Evolutionary conservation across 768 basidiomycete genomes (phyloP), one percentile per base, ranked within the genome.

Genomic region (Mycena leptocephala): DNA sequence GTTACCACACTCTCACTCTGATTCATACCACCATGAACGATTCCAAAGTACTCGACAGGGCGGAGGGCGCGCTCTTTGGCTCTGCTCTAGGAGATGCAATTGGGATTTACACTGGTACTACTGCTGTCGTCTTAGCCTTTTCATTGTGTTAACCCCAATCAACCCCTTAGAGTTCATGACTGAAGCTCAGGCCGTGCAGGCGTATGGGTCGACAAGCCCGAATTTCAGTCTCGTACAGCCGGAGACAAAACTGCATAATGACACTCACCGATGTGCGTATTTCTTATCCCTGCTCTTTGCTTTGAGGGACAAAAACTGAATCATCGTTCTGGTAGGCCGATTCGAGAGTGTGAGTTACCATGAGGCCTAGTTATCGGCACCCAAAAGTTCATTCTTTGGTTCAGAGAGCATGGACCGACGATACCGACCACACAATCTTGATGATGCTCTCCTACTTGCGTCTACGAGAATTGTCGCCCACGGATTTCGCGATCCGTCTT

Each of bases 341-440:
- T 78, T 78, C 26, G 74, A 78, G 61, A 75, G 51, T 28, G 77
- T 78, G 26, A 67, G 78, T 70, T 26, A 26, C 33, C 24, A 33
- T 24, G 5, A 16, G 18, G 22, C 41, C 6, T 8, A 6, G 33
- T 16, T 32, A 6, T 48, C 22, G 35, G 46, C 39, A 37, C 14
- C 48, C 18, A 5, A 22, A 6, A 24, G 37, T 70, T 33, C 5
- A 41, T n/a, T 26, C 20, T 20, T 9, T 64, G 5, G 26, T 18
- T 16, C 33, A 80, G 78, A 70, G 80, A 24, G 80, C 80, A 28
- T 80, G 80, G 80, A 80, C 80, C 26, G 80, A 80, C 43, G 80
- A 80, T 58, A 80, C 80, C 18, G 80, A 80, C 65, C 80, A 80
- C 58, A 66, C 78, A 0, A 63, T 80, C 41, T 30, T 80, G 35